A percentile compares a stretch with the other conserved stretches of the same genome.
Evolutionary conservation across 345 rosid genomes (phyloP).

Genomic region (Melastoma malabathricum): DNA sequence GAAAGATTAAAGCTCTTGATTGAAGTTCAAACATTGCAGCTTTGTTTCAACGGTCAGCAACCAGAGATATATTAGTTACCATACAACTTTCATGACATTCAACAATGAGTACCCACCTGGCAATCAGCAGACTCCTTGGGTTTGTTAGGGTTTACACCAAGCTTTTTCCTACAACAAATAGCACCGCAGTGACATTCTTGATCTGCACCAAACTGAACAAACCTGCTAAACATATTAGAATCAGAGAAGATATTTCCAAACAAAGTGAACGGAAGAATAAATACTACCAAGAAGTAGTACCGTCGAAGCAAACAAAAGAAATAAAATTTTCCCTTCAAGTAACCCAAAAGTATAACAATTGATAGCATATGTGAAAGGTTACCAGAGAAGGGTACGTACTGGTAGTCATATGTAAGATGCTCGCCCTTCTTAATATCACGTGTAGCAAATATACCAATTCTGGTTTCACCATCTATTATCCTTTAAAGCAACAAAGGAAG

Average conservation of each 20-base stretch:
- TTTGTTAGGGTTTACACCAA: slow-evolving; percentile 67
- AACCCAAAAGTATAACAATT: background rate
- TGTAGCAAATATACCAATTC: slow-evolving; percentile 84
- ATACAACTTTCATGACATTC: slow-evolving; percentile 37
- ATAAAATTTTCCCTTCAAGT: slow-evolving; percentile 1
- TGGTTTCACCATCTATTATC: slow-evolving; percentile 96
- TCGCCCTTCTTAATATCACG: slow-evolving; percentile 71
- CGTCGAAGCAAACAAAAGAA: background rate
- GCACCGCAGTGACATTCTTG: slow-evolving; percentile 93
- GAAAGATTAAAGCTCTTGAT: too few relatives aligned
- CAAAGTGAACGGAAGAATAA: too few relatives aligned
- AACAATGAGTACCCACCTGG: slow-evolving; percentile 48
- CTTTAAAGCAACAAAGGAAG: slow-evolving; percentile 21
- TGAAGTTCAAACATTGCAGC: too few relatives aligned
- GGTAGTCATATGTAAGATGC: slow-evolving; percentile 88
- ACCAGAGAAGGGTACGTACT: slow-evolving; percentile 37
- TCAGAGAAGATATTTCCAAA: background rate
- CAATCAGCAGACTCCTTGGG: slow-evolving; percentile 46
- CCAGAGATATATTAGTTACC: slow-evolving; percentile 25
- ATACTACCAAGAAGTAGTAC: too few relatives aligned
- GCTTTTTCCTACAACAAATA: slow-evolving; percentile 50
- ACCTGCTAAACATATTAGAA: slow-evolving; percentile 65
- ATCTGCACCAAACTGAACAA: slow-evolving; percentile 98
- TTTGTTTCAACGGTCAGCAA: background rate
- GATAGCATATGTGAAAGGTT: background rate